Conservation (phyloP, 2,329 filamentous ascomycete genomes). For the Ceratocystis smalleyi region DNA sequence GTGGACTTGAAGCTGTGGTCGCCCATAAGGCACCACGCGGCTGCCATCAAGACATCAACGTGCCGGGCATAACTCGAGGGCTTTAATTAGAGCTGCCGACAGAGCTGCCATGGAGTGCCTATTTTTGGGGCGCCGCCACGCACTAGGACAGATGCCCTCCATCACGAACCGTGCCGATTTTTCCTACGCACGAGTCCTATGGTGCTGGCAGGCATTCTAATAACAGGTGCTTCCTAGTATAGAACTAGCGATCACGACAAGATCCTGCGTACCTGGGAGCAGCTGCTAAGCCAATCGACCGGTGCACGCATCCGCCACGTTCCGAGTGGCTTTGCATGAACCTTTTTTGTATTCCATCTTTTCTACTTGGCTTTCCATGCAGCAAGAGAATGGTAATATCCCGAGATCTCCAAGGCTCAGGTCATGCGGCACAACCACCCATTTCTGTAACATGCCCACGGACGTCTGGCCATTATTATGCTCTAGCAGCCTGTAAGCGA, state of each 20-base stretch:
- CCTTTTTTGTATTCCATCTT: neutral
- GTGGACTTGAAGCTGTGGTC: neutral
- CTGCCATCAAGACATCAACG: neutral
- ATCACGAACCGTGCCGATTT: neutral
- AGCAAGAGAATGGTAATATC: neutral
- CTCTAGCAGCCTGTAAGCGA: neutral
- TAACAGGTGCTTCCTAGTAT: neutral
- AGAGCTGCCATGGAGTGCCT: neutral
- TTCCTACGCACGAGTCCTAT: neutral
- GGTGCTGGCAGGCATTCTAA: neutral
- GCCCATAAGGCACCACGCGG: neutral
- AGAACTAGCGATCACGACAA: neutral
- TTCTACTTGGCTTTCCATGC: neutral
- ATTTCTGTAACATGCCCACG: conserved; percentile 10
- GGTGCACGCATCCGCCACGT: neutral
- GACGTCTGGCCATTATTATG: neutral
- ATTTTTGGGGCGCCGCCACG: neutral
- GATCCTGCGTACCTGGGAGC: neutral
- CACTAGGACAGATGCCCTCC: neutral
- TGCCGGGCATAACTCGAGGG: neutral
- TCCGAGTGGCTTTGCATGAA: conserved; percentile 5
- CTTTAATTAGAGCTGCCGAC: neutral
- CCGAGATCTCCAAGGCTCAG: neutral
- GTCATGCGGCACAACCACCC: neutral
- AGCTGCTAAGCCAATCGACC: neutral